Evolutionary conservation across 441 rosid genomes (phyloP).

Genomic region (Omphalea diandra): DNA sequence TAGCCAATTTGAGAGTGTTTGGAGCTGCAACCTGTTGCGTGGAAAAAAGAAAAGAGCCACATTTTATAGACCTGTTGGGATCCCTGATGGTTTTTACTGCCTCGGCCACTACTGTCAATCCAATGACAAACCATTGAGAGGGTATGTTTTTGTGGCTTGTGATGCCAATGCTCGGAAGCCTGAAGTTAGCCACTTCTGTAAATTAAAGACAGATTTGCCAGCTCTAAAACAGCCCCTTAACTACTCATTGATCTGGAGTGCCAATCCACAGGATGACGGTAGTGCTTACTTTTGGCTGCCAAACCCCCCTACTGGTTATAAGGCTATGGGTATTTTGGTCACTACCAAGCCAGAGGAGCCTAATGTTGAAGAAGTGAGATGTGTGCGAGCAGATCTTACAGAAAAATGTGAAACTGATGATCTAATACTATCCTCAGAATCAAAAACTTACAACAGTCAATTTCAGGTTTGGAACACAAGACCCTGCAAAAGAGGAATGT

Average conservation of each 20-base stretch:
- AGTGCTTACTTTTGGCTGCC: conserved; percentile 79
- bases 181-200: conserved; percentile 5
- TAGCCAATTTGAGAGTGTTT: conserved; percentile 51
- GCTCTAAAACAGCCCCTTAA: conserved; percentile 52
- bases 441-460: conserved; percentile 38
- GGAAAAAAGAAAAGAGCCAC: conserved; percentile 40
- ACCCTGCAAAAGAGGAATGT: conserved; percentile 61
- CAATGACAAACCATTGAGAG: conserved; percentile 56
- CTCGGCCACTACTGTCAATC: conserved; percentile 83
- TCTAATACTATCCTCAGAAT: conserved; percentile 38
- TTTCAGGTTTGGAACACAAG: conserved; percentile 65
- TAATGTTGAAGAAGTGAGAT: conserved; percentile 62
- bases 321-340: conserved; percentile 64
- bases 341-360: conserved; percentile 57
- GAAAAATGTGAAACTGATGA: conserved; percentile 48
- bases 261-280: conserved; percentile 27
- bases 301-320: conserved; percentile 71
- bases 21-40: conserved; percentile 43
- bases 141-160: conserved; percentile 63
- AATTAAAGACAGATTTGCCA: conserved; percentile 34
- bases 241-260: conserved; percentile 59
- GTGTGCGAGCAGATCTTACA: conserved; percentile 72
- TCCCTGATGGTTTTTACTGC: conserved; percentile 54
- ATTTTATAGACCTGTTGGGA: conserved; percentile 65
- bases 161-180: conserved; percentile 31